A percentile compares a stretch with the other conserved stretches of the same genome.
phyloP scores from a whole-genome alignment of 768 basidiomycete species.

The Hydnomerulius pinastri region DNA sequence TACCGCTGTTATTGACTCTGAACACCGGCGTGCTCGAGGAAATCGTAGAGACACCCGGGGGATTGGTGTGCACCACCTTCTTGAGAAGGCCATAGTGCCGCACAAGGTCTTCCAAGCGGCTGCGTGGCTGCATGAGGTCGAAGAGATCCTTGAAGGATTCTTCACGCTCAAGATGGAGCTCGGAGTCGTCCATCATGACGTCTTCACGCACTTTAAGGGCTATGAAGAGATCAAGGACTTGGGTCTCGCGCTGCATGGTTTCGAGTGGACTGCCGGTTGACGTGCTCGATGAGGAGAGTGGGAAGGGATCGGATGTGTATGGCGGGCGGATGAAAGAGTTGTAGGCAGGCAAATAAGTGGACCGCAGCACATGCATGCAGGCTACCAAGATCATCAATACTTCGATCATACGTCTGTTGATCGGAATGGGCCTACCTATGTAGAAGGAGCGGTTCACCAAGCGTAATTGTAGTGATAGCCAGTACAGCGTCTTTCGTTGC shows the following conservation, averaged over 20 bases:
- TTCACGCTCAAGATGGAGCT: constrained; percentile 73
- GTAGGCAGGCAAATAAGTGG: constrained; percentile 72
- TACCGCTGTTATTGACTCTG: background rate
- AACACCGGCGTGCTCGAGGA: background rate
- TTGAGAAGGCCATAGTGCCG: constrained; percentile 41
- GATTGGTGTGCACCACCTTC: constrained; percentile 31
- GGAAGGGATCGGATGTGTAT: constrained; percentile 82
- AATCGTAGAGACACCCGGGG: constrained; percentile 2
- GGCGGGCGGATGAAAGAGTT: constrained; percentile 59
- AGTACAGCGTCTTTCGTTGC: constrained; percentile 70
- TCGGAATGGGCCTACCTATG: constrained; percentile 42
- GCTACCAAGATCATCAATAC: constrained; percentile 38
- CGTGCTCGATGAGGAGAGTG: constrained; percentile 38
- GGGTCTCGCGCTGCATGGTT: constrained; percentile 70
- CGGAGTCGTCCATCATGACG: constrained; percentile 71
- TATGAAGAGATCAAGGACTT: constrained; percentile 76
- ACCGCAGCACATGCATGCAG: constrained; percentile 81
- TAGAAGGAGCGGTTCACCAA: constrained; percentile 69
- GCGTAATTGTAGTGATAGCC: constrained; percentile 64
- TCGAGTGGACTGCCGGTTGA: constrained; percentile 33
- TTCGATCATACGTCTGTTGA: background rate
- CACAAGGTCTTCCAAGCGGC: constrained; percentile 76
- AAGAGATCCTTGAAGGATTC: constrained; percentile 82
- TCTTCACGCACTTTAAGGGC: constrained; percentile 80
- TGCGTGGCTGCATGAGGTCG: constrained; percentile 72